phyloP scores from a whole-genome alignment of 2,329 filamentous ascomycete species.

The Aspergillus udagawae region DNA sequence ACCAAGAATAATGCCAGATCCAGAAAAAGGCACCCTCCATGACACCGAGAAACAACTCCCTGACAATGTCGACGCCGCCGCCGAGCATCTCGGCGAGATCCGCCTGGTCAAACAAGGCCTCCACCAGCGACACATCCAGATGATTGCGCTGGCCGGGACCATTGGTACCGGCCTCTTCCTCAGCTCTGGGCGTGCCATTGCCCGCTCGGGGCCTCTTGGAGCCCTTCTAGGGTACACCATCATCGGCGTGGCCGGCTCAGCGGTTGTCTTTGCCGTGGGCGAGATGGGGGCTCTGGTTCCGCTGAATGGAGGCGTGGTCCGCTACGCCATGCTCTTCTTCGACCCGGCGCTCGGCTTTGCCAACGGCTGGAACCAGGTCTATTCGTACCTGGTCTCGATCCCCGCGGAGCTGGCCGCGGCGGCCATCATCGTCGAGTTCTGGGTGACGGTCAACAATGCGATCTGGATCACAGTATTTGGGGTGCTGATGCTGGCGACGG shows the following conservation, averaged over 20 bases:
- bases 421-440: constrained; percentile 15
- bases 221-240: constrained; percentile 36
- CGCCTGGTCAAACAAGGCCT: constrained; percentile 23
- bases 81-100: constrained; percentile 20
- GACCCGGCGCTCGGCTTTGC: constrained; percentile 35
- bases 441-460: neutral
- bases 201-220: constrained; percentile 28
- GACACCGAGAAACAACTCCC: constrained; percentile 1
- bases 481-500: neutral
- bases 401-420: constrained; percentile 31
- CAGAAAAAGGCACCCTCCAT: neutral
- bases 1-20: neutral
- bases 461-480: neutral
- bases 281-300: constrained; percentile 38
- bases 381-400: constrained; percentile 30
- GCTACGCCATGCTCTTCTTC: constrained; percentile 34
- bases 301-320: constrained; percentile 35
- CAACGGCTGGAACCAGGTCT: constrained; percentile 39
- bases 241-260: constrained; percentile 32
- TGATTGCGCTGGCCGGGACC: constrained; percentile 37
- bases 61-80: neutral
- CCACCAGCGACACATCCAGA: constrained; percentile 32
- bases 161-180: constrained; percentile 38
- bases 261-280: constrained; percentile 32
- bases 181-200: constrained; percentile 31